Evolutionary conservation across 1,284 basidiomycete genomes (phyloP), one percentile per base, ranked within the genome.

Genomic region (Kalmanozyma brasiliensis): DNA sequence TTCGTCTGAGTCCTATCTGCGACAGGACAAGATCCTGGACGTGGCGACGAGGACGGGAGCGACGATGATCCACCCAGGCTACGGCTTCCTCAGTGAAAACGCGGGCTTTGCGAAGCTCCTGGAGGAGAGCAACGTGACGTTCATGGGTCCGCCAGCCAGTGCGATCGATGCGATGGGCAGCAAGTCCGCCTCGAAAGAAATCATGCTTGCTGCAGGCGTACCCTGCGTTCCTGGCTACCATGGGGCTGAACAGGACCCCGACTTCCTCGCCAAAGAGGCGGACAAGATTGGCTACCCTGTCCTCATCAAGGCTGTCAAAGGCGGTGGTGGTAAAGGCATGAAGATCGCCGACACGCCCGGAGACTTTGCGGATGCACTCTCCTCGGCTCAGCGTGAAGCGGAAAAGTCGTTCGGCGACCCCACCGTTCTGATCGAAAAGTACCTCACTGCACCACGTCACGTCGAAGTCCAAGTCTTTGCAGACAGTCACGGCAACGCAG

Each of bases 151-250:
- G 1, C 81, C 82, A 0, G 51, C 78, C 0, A 44, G 48, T 2
- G 83, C 83, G 0, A 84, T 84, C 46, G 64, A 74, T 19, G 90
- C 89, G 62, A 94, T 94, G 92, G 93, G 92, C 3, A 92, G 90
- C 6, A 94, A 94, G 55, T 71, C 71, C 49, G 77, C 66, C 3
- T 76, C 73, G 23, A 92, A 92, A 83, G 90, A 90, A 64, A 96
- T 96, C 82, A 96, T 97, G 94, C 86, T 87, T 26, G 85, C 86
- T 66, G 94, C 94, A 47, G 89, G 90, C 1, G 94, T 97, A 0
- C 93, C 94, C 1, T 95, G 93, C 79, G 91, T 97, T 2, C 94
- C 94, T 37, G 94, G 91, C 9, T 95, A 93, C 83, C 91, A 94
- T 70, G 90, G 90, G 16, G 78, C 85, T 1, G 87, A 91, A 33